Percentiles rank a stretch among this genome's conserved stretches.
phyloP scores from a whole-genome alignment of 2,329 filamentous ascomycete genomes.

The Cryphonectria parasitica region DNA sequence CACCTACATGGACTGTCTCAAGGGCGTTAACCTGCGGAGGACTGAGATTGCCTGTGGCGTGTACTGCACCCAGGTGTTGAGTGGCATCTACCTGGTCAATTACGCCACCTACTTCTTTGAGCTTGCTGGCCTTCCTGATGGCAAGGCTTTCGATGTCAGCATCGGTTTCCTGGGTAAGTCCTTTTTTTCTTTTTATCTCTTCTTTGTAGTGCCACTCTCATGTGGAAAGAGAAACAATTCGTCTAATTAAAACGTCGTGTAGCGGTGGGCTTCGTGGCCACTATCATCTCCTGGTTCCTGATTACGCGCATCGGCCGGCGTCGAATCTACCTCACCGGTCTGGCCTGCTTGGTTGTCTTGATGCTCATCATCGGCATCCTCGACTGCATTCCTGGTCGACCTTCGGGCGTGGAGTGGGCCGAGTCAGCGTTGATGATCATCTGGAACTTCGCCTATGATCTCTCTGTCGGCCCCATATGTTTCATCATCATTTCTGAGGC shows the following conservation, averaged over 20 bases:
- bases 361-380: conserved; percentile 53
- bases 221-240: too few relatives aligned
- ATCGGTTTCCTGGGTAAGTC: conserved; percentile 51
- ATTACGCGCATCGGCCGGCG: conserved; percentile 55
- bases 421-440: conserved; percentile 55
- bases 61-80: conserved; percentile 67
- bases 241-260: conserved; percentile 26
- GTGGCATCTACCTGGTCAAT: conserved; percentile 66
- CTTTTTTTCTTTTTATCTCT: too few relatives aligned
- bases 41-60: conserved; percentile 63
- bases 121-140: conserved; percentile 55
- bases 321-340: conserved; percentile 53
- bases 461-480: conserved; percentile 53
- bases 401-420: conserved; percentile 47
- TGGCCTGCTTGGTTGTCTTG: conserved; percentile 47
- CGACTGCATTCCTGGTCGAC: conserved; percentile 48
- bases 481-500: conserved; percentile 61
- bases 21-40: conserved; percentile 52
- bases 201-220: too few relatives aligned
- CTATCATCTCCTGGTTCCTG: conserved; percentile 57
- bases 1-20: conserved; percentile 56
- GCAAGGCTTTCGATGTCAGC: conserved; percentile 58
- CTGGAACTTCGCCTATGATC: conserved; percentile 56
- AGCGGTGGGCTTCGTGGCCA: conserved; percentile 56
- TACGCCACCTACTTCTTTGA: conserved; percentile 67